Evolutionary conservation across 1,284 basidiomycete genomes (phyloP), one percentile per base, ranked within the genome.

Genomic region (Trametes polyzona): DNA sequence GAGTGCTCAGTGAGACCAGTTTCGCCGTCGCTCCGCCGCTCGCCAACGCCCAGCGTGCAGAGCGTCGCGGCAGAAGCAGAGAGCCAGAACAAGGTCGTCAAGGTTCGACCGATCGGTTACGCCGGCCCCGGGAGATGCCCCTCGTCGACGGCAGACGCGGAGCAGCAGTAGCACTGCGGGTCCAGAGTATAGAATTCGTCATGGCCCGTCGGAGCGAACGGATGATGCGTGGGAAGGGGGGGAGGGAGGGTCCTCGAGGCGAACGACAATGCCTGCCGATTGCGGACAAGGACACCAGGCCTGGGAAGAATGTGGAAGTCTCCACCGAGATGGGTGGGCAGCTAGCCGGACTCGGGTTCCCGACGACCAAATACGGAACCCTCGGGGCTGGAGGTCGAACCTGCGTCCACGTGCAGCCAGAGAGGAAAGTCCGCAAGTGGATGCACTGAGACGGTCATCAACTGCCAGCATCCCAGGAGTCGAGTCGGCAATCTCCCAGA

Each of bases 241-340:
- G 8, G 26, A 8, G 42, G 42, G 12, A 29, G 7, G 19, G 40
- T 21, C 23, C 21, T 26, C 27, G 48, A 35, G n/a, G 42, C 27
- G 43, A 46, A 53, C 51, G 43, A 53, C 51, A 53, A 53, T 16
- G 51, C 43, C 43, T 53, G 51, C 51, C 51, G 5, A 47, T 46
- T 53, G 8, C 35, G 43, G 51, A 53, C 35, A 32, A 40, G 33
- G 43, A n/a, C 32, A 27, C 5, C 8, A 37, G 23, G 12, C n/a
- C n/a, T n/a, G 40, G 21, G 9, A 16, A 6, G 14, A 11, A 10
- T 3, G 9, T 5, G 4, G 23, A 10, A 3, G 24, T n/a, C n/a
- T n/a, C n/a, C n/a, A 27, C 21, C 9, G 19, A 27, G 40, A 27
- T 8, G 36, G 10, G 36, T 6, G n/a, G 37, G n/a, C 10, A 19